Percentiles rank a stretch among this genome's conserved stretches.
Conservation (phyloP, 257 asterid species). For the Solanum pinnatisectum region DNA sequence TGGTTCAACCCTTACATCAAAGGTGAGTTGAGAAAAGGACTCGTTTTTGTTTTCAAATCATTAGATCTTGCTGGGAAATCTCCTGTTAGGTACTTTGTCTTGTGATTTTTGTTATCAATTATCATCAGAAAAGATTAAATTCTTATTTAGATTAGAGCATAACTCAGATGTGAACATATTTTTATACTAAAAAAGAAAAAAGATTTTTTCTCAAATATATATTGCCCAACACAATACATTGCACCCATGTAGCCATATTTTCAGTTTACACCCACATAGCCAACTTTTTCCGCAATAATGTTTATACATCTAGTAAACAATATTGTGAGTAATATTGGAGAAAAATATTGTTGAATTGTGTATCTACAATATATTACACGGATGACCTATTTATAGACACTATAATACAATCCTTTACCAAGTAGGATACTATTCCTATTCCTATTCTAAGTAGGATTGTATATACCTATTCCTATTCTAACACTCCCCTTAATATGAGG, state of each 20-base stretch:
- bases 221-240: neutral
- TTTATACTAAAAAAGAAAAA: neutral
- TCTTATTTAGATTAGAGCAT: neutral
- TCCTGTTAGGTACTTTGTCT: neutral
- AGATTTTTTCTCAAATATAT: neutral
- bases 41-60: neutral
- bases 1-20: constrained; percentile 96
- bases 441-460: neutral
- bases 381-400: neutral
- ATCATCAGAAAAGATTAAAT: neutral
- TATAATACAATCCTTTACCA: neutral
- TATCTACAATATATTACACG: neutral
- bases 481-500: neutral
- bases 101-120: neutral
- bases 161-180: neutral
- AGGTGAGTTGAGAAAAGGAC: constrained; percentile 30
- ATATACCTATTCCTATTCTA: neutral
- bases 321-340: neutral
- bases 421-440: neutral
- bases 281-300: neutral
- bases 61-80: neutral
- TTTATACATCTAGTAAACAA: neutral
- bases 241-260: neutral
- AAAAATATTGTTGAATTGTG: neutral
- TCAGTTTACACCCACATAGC: neutral